Evolutionary conservation across 768 basidiomycete species (phyloP), one percentile per base, ranked within the genome.

Genomic region (Mycena haematopus): DNA sequence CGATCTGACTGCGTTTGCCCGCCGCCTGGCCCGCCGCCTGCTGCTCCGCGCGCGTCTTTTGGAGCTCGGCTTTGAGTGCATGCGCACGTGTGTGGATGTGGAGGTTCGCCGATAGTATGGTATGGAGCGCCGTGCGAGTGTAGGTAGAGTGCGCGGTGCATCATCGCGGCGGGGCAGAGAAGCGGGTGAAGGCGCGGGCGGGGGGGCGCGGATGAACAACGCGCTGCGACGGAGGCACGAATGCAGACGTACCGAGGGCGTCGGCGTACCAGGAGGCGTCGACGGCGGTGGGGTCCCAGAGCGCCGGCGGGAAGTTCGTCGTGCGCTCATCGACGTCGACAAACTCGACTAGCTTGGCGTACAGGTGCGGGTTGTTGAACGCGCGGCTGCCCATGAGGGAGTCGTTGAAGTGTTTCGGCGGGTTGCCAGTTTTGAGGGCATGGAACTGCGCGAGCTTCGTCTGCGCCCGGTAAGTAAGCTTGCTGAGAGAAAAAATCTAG

Each of bases 341-440:
- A 72, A 96, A 97, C 71, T 97, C 93, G 65, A 99, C 96, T 2
- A 99, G 86, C 69, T 95, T 95, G 14, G 92, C 82, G 75, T 96
- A 97, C n/a, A 99, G 85, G 71, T 97, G 93, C 0, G 96, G 96
- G 71, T 99, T 99, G 27, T 95, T 88, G 77, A 99, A 99, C 5
- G 94, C 89, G 46, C 93, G 89, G 67, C 92, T 93, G 9, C 89
- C 86, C 88, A 98, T 93, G 44, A 99, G 84, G 1, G 93, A 93
- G 74, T 97, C 95, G 74, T 99, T 99, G 79, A 97, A 98, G 74
- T 97, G 95, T 68, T 89, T 88, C 1, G 91, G 90, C 62, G 11
- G 84, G 72, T 69, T 88, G 83, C 29, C 79, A 75, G 9, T 35
- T 73, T 95, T 93, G 50, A 98, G 81, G 0, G 80, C 70, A 58